These are phyloP conservation scores for Phytophthora agathidicida DNA, from an alignment of 352 stramenopile species.

Conservation along the genomic window DNA sequence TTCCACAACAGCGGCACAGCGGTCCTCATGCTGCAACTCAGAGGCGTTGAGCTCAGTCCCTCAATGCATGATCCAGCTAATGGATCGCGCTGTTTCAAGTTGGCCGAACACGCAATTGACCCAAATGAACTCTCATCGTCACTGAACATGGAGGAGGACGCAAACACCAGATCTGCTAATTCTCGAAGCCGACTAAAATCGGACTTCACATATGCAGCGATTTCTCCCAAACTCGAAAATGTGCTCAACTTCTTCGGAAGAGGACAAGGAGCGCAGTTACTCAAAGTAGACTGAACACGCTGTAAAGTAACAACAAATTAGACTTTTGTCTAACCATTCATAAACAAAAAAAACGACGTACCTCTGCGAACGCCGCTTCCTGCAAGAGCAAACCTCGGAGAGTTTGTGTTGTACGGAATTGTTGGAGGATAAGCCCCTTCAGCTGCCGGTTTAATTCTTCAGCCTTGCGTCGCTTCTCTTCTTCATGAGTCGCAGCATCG, in stretches of 20 bases:
- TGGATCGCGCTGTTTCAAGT: constrained; percentile 11
- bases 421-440: constrained; percentile 4
- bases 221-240: not conserved
- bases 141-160: constrained; percentile 3
- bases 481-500: constrained; percentile 4
- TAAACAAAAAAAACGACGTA: not conserved
- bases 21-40: constrained; percentile 1
- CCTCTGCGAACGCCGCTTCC: constrained; percentile 4
- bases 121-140: not conserved
- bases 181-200: not conserved
- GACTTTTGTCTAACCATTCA: too few species aligned
- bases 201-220: constrained; percentile 4
- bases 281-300: constrained; percentile 4
- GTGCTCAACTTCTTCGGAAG: not conserved
- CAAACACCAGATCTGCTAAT: constrained; percentile 7
- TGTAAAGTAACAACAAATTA: not conserved
- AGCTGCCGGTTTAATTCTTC: constrained; percentile 24
- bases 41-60: constrained; percentile 12
- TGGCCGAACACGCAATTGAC: not conserved
- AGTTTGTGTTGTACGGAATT: not conserved
- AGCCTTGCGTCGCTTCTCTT: constrained; percentile 13
- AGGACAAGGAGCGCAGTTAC: not conserved
- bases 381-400: constrained; percentile 1
- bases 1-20: constrained; percentile 16
- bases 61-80: constrained; percentile 19